Evolutionary conservation across 2,329 filamentous ascomycete genomes (phyloP).

Genomic region (Pseudocercospora crystallina): DNA sequence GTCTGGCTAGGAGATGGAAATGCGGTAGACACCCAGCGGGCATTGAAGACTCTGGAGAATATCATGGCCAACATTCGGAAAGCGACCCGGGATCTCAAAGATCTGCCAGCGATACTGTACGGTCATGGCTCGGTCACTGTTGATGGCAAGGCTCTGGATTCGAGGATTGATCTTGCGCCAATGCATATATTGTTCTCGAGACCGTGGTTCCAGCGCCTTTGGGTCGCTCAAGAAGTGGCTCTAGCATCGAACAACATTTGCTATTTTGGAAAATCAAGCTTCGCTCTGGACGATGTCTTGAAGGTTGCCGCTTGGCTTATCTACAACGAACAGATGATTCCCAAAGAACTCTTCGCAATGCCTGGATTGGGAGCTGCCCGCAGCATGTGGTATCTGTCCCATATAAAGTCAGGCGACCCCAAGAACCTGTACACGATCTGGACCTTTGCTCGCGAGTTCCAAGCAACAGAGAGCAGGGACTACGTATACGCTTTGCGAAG

Average conservation of each 20-base stretch:
- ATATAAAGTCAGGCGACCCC: not conserved
- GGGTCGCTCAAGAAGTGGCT: constrained; percentile 12
- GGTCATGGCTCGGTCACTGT: not conserved
- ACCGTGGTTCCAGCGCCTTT: constrained; percentile 11
- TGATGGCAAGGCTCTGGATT: not conserved
- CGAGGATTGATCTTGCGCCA: not conserved
- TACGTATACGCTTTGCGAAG: constrained; percentile 2
- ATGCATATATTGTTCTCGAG: not conserved
- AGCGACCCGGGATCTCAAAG: not conserved
- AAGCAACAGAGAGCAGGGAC: not conserved
- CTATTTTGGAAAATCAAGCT: not conserved
- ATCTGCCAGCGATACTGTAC: no score
- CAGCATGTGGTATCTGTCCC: not conserved
- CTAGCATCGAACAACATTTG: not conserved
- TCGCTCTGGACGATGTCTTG: not conserved
- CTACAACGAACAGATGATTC: not conserved
- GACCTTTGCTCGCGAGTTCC: not conserved
- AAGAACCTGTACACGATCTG: not conserved
- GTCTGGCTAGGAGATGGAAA: constrained; percentile 14
- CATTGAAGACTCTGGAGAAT: not conserved
- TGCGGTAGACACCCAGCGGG: not conserved
- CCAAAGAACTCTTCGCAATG: not conserved
- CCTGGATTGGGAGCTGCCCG: not conserved
- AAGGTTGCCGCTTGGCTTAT: not conserved
- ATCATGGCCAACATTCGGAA: not conserved